These are phyloP conservation scores for Colletotrichum sp. DNA, from an alignment of 2,329 filamentous ascomycete species.

Conservation along the genomic window DNA sequence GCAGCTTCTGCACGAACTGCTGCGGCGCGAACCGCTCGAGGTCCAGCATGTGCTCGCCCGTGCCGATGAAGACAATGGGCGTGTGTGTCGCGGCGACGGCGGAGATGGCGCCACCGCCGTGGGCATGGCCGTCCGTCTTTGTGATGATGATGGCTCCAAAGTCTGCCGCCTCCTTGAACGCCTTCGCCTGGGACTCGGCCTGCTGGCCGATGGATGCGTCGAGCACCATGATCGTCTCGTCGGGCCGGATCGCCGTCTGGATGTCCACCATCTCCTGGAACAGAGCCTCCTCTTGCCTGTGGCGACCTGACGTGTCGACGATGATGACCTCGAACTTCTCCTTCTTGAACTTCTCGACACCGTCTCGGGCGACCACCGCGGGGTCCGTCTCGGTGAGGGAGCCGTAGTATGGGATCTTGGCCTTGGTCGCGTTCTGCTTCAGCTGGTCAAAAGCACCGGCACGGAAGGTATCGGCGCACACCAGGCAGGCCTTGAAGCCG, in stretches of 20 bases:
- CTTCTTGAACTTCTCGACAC: constrained; percentile 99
- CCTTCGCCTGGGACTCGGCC: constrained; percentile 91
- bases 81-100: constrained; percentile 96
- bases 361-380: constrained; percentile 89
- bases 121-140: constrained; percentile 95
- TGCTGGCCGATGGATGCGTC: constrained; percentile 97
- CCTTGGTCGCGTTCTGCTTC: constrained; percentile 98
- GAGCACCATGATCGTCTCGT: constrained; percentile 98
- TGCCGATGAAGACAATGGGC: constrained; percentile 97
- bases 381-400: constrained; percentile 96
- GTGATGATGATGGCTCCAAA: constrained; percentile 99
- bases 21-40: constrained; percentile 91
- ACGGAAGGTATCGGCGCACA: constrained; percentile 98
- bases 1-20: constrained; percentile 89
- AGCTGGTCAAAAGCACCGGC: constrained; percentile 98
- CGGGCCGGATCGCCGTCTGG: constrained; percentile 84
- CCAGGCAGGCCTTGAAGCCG: constrained; percentile 90
- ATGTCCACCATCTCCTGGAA: constrained; percentile 99
- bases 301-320: constrained; percentile 93
- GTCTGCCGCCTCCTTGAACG: constrained; percentile 96
- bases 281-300: constrained; percentile 91
- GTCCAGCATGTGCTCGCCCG: constrained; percentile 96
- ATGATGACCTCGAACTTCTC: constrained; percentile 98
- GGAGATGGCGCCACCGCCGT: constrained; percentile 95
- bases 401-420: constrained; percentile 98